Evolutionary conservation across 2,329 filamentous ascomycete species (phyloP).

Genomic region (Zelopaecilomyces penicillatus): DNA sequence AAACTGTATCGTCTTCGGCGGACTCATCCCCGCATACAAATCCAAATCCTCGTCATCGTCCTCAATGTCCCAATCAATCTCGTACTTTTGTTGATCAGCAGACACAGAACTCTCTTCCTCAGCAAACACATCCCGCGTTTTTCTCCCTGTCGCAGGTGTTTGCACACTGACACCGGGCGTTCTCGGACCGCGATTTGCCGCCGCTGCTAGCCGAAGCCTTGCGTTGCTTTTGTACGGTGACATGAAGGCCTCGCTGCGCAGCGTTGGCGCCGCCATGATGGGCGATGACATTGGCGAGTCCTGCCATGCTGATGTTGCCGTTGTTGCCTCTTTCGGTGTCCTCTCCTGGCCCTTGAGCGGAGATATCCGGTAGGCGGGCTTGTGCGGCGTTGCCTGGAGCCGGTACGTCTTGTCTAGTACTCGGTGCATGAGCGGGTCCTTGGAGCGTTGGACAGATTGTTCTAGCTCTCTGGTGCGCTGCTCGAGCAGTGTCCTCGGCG

Average conservation of each 20-base stretch:
- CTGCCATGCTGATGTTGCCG: slow-evolving; percentile 31
- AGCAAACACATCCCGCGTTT: slow-evolving; percentile 42
- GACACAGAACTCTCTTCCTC: slow-evolving; percentile 13
- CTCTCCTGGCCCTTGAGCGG: slow-evolving; percentile 30
- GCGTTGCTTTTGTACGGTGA: slow-evolving; percentile 53
- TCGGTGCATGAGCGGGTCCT: slow-evolving; percentile 78
- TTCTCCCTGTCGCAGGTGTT: slow-evolving; percentile 52
- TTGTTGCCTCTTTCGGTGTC: slow-evolving; percentile 24
- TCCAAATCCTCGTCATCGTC: slow-evolving; percentile 59
- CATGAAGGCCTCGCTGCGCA: slow-evolving; percentile 79
- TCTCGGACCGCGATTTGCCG: slow-evolving; percentile 42
- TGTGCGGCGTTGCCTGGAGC: slow-evolving; percentile 82
- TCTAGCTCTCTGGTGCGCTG: slow-evolving; percentile 26
- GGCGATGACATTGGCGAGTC: slow-evolving; percentile 64
- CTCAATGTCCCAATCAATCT: slow-evolving; percentile 62
- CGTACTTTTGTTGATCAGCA: slow-evolving; percentile 33
- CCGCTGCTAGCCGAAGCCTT: slow-evolving; percentile 33
- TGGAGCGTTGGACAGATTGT: slow-evolving; percentile 29
- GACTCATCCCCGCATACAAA: slow-evolving; percentile 66
- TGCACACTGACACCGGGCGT: slow-evolving; percentile 82
- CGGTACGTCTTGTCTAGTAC: slow-evolving; percentile 95
- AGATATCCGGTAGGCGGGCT: slow-evolving; percentile 36
- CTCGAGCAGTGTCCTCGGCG: slow-evolving; percentile 38
- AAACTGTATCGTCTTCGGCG: slow-evolving; percentile 89
- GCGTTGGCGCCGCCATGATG: slow-evolving; percentile 69